A percentile compares a stretch with the other conserved stretches of the same genome.
phyloP scores from a whole-genome alignment of 768 basidiomycete species.

The Rhizopogon vesiculosus region DNA sequence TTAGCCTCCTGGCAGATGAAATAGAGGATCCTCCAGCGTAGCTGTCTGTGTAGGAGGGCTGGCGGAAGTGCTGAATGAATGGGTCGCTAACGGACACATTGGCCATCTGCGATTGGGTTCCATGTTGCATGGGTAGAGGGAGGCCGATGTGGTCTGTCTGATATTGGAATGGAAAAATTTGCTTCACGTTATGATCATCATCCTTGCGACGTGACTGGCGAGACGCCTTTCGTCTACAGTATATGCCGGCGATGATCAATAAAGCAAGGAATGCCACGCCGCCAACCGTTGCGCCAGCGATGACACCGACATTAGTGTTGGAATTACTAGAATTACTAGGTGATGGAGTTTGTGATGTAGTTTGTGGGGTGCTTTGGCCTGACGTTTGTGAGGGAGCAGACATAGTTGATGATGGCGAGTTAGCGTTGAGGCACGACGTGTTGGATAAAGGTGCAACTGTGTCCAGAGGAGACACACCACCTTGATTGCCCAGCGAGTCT shows the following conservation, averaged over 20 bases:
- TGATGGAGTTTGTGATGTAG: neutral
- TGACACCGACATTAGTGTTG: constrained; percentile 41
- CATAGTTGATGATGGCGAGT: constrained; percentile 50
- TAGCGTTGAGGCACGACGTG: constrained; percentile 35
- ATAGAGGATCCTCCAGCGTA: constrained; percentile 23
- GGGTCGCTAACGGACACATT: neutral
- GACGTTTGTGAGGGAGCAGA: constrained; percentile 16
- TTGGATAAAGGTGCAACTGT: constrained; percentile 44
- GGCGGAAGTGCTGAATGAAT: constrained; percentile 9
- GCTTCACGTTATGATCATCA: constrained; percentile 21
- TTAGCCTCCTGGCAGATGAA: no score
- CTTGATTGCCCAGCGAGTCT: constrained; percentile 44
- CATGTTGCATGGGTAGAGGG: constrained; percentile 1
- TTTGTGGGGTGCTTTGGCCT: constrained; percentile 12
- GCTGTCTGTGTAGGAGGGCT: constrained; percentile 15
- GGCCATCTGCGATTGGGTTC: neutral
- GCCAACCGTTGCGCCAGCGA: constrained; percentile 47
- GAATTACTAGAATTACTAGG: constrained; percentile 17
- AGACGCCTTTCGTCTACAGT: constrained; percentile 27
- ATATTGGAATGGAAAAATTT: neutral
- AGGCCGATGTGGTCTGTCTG: constrained; percentile 11
- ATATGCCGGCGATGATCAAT: constrained; percentile 44
- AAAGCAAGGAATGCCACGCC: constrained; percentile 47
- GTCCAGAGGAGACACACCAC: constrained; percentile 53
- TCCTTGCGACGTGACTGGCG: constrained; percentile 33